Evolutionary conservation across 768 basidiomycete species (phyloP).

Genomic region (Suillus tomentosus): DNA sequence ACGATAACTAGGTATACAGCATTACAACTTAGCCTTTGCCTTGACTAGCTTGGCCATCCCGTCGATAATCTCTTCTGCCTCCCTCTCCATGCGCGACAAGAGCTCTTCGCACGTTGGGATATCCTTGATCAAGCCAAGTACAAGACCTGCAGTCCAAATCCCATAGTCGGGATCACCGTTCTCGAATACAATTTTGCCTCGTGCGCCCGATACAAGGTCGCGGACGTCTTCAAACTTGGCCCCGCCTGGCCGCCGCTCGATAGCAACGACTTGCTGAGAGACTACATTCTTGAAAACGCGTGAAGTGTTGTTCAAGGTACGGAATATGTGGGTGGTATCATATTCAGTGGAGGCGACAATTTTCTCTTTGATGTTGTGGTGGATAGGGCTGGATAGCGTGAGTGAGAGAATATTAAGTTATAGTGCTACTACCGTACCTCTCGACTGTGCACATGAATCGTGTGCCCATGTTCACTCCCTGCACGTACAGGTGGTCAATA

Average conservation of each 20-base stretch:
- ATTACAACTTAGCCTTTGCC: conserved; percentile 25
- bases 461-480: conserved; percentile 91
- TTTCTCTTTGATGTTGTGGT: conserved; percentile 86
- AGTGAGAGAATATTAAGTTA: not conserved
- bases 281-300: conserved; percentile 89
- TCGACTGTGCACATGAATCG: conserved; percentile 93
- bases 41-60: conserved; percentile 37
- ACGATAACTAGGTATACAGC: not conserved
- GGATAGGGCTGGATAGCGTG: conserved; percentile 62
- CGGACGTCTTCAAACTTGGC: conserved; percentile 86
- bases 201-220: conserved; percentile 71
- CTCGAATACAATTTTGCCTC: conserved; percentile 78
- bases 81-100: conserved; percentile 66
- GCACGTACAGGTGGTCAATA: not conserved
- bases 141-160: conserved; percentile 76
- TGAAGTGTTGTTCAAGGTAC: conserved; percentile 80
- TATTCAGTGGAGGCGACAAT: conserved; percentile 83
- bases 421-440: conserved; percentile 44
- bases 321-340: conserved; percentile 89
- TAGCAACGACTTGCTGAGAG: conserved; percentile 78
- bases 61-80: conserved; percentile 69
- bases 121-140: conserved; percentile 76
- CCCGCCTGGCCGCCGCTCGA: conserved; percentile 80
- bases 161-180: conserved; percentile 85
- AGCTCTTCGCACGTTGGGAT: conserved; percentile 81